phyloP scores from a whole-genome alignment of 495 filamentous ascomycete species.

The Cercophora scortea region DNA sequence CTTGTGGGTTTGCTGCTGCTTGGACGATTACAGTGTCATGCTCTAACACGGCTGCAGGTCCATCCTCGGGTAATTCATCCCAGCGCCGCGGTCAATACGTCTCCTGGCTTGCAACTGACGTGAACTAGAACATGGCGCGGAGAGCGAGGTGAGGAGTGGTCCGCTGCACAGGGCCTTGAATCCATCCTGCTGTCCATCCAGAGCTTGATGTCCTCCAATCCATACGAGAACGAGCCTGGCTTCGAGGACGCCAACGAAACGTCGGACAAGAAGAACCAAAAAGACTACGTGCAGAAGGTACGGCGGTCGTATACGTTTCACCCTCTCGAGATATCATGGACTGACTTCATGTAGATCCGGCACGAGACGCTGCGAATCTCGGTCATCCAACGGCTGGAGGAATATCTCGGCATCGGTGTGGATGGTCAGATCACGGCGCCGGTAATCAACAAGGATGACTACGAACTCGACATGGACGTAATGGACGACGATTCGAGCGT shows the following conservation, averaged over 20 bases:
- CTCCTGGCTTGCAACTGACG: slow-evolving; percentile 15
- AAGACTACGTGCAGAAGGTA: slow-evolving; percentile 83
- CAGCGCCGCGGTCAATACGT: not conserved
- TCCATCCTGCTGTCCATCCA: slow-evolving; percentile 94
- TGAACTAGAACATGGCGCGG: slow-evolving; percentile 79
- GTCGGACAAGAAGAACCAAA: slow-evolving; percentile 65
- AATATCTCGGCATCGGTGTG: slow-evolving; percentile 57
- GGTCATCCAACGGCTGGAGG: slow-evolving; percentile 78
- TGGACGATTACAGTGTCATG: not conserved
- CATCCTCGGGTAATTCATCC: slow-evolving; percentile 68
- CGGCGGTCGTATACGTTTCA: not conserved
- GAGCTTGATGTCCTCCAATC: slow-evolving; percentile 87
- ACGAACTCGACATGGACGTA: slow-evolving; percentile 43
- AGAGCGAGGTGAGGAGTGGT: slow-evolving; percentile 87
- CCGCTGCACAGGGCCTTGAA: slow-evolving; percentile 88
- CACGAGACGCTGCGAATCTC: slow-evolving; percentile 87
- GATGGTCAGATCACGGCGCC: slow-evolving; percentile 36
- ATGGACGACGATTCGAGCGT: slow-evolving; percentile 44
- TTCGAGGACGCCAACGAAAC: slow-evolving; percentile 67
- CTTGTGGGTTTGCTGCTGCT: slow-evolving; percentile 48
- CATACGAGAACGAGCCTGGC: slow-evolving; percentile 94
- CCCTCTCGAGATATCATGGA: not conserved
- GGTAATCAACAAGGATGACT: slow-evolving; percentile 37
- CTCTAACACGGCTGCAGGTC: slow-evolving; percentile 48
- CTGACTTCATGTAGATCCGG: slow-evolving; percentile 54